Conservation (phyloP, 164 flowering plant genomes). For the Vitis vinifera region ASM3070453v1 NC_081816.1:442501-443000, state of each 20-base stretch:
- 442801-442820: not conserved
- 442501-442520: not conserved
- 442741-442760: slow-evolving; percentile 3
- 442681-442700: not conserved
- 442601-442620: slow-evolving; percentile 1
- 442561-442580: slow-evolving; percentile 18
- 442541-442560: slow-evolving; percentile 10
- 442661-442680: not conserved
- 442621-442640: not conserved
- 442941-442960: slow-evolving; percentile 12
- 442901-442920: slow-evolving; percentile 6
- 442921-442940: slow-evolving; percentile 12
- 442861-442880: slow-evolving; percentile 18
- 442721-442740: slow-evolving; percentile 2
- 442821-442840: not conserved
- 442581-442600: slow-evolving; percentile 16
- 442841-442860: slow-evolving; percentile 5
- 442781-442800: not conserved
- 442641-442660: not conserved
- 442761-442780: not conserved
- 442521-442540: slow-evolving; percentile 13
- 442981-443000: slow-evolving; percentile 8
- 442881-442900: slow-evolving; percentile 21
- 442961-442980: slow-evolving; percentile 17
- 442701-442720: not conserved